Evolutionary conservation across 345 rosid genomes (phyloP).

Genomic region (Crucihimalaya himalaica): DNA sequence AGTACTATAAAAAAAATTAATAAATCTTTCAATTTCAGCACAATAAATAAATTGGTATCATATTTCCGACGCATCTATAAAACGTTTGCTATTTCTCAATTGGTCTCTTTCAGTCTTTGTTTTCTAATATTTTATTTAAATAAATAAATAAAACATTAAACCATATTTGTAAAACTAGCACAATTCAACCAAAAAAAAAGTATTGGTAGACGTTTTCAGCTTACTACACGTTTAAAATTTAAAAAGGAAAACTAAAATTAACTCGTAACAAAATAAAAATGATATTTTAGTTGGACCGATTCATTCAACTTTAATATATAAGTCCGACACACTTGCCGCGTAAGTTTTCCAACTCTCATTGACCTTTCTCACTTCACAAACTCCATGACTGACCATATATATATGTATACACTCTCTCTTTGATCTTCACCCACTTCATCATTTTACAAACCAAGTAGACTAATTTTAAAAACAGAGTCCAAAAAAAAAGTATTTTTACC

Average conservation of each 20-base stretch:
- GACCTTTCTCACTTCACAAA: conserved; percentile 25
- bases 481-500: neutral
- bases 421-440: conserved; percentile 32
- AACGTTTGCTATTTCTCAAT: neutral
- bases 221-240: neutral
- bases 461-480: neutral
- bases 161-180: neutral
- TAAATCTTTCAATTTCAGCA: neutral
- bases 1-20: no score
- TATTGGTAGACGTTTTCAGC: neutral
- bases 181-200: neutral
- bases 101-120: conserved; percentile 4
- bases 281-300: conserved; percentile 17
- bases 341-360: conserved; percentile 35
- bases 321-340: conserved; percentile 42
- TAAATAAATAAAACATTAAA: neutral
- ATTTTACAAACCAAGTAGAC: conserved; percentile 14
- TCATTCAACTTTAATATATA: neutral
- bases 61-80: neutral
- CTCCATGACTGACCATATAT: neutral
- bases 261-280: neutral
- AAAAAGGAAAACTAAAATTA: neutral
- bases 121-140: neutral
- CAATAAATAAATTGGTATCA: neutral
- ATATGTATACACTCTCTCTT: neutral